Evolutionary conservation across 1,139 yeast genomes (phyloP).

Genomic region (Candida sp.): DNA sequence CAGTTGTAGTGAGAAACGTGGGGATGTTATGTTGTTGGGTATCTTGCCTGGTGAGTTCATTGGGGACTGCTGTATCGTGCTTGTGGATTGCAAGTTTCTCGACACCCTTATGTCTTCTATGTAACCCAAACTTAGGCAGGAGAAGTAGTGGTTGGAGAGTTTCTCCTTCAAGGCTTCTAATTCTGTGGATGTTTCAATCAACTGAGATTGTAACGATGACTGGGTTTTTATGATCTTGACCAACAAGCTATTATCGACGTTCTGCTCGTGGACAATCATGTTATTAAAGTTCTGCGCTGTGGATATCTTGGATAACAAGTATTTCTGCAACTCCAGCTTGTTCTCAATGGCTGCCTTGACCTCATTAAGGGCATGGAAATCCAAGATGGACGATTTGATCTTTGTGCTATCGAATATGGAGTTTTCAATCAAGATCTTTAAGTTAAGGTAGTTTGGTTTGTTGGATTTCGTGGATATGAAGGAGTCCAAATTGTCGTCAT

Average conservation of each 20-base stretch:
- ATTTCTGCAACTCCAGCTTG: constrained; percentile 34
- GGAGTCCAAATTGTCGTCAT: constrained; percentile 19
- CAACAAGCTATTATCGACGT: constrained; percentile 30
- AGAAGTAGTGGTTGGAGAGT: constrained; percentile 45
- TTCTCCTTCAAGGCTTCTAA: constrained; percentile 30
- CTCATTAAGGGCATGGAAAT: constrained; percentile 31
- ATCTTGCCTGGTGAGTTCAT: constrained; percentile 8
- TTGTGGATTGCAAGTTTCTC: constrained; percentile 5
- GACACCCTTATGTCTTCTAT: constrained; percentile 46
- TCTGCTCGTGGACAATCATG: constrained; percentile 20
- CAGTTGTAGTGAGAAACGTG: constrained; percentile 10
- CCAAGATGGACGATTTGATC: constrained; percentile 38
- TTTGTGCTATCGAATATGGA: constrained; percentile 46
- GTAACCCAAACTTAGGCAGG: constrained; percentile 50
- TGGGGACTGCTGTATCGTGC: neutral
- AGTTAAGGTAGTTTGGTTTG: constrained; percentile 39
- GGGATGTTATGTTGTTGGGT: constrained; percentile 1
- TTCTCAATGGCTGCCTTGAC: constrained; percentile 35
- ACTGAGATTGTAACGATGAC: constrained; percentile 35
- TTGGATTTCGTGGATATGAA: constrained; percentile 19
- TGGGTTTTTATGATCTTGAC: constrained; percentile 39
- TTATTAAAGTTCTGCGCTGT: constrained; percentile 38
- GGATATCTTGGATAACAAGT: constrained; percentile 34
- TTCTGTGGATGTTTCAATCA: constrained; percentile 31
- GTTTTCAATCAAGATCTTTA: constrained; percentile 48